A percentile compares a stretch with the other conserved stretches of the same genome.
These are phyloP conservation scores for Madurella fahalii DNA, from an alignment of 2,329 filamentous ascomycete genomes.

Conservation along the genomic window DNA sequence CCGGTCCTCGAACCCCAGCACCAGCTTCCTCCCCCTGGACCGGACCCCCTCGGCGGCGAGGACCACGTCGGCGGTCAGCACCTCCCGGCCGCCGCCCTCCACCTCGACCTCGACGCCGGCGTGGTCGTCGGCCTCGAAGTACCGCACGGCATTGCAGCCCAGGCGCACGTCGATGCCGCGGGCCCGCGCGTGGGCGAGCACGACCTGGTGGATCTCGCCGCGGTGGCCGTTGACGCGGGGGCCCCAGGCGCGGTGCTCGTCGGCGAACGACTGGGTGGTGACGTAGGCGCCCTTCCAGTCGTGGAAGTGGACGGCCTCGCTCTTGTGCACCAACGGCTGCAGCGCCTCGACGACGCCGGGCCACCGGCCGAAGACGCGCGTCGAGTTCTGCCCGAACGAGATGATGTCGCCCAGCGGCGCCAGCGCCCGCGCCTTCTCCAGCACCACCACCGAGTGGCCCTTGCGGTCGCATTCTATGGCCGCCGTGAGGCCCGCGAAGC, in stretches of 20 bases:
- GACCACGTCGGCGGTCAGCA: slow-evolving; percentile 38
- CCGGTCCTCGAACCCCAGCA: slow-evolving; percentile 38
- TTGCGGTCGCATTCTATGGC: slow-evolving; percentile 55
- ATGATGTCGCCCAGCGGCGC: slow-evolving; percentile 47
- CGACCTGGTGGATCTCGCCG: slow-evolving; percentile 48
- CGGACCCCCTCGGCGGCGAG: slow-evolving; percentile 44
- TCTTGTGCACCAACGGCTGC: slow-evolving; percentile 45
- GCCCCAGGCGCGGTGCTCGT: slow-evolving; percentile 33
- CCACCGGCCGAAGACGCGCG: slow-evolving; percentile 54
- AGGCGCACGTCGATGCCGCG: slow-evolving; percentile 45
- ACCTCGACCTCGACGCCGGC: slow-evolving; percentile 38
- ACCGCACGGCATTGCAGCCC: slow-evolving; percentile 39
- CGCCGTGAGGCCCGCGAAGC: slow-evolving; percentile 54
- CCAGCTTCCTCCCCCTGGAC: slow-evolving; percentile 40
- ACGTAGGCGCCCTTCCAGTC: slow-evolving; percentile 44
- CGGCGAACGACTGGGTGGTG: slow-evolving; percentile 38
- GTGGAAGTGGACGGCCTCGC: slow-evolving; percentile 38
- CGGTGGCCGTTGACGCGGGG: slow-evolving; percentile 52
- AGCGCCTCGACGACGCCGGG: slow-evolving; percentile 46
- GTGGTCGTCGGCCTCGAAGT: slow-evolving; percentile 40
- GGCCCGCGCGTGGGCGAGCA: slow-evolving; percentile 45
- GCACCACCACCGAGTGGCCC: slow-evolving; percentile 44
- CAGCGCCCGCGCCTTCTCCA: slow-evolving; percentile 44
- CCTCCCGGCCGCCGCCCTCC: slow-evolving; percentile 42
- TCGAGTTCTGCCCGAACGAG: slow-evolving; percentile 53